phyloP scores from a whole-genome alignment of 202 grass and related monocot genomes.

The Musa balbisiana region DNA sequence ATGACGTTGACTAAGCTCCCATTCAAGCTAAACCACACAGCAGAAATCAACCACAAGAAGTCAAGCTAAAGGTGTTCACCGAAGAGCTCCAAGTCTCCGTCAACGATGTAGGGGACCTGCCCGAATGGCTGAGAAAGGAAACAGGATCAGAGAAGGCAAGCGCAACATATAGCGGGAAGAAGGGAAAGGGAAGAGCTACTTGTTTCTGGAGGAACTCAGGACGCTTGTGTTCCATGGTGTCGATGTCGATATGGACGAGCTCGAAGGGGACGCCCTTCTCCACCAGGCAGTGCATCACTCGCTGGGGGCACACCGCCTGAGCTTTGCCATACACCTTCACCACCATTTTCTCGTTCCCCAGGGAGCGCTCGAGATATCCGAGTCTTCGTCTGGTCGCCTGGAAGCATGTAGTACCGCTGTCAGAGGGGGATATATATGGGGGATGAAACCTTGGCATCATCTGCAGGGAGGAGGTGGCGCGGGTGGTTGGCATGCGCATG shows the following conservation, averaged over 20 bases:
- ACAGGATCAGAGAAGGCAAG: neutral
- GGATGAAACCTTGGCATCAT: no score
- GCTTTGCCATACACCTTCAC: slow-evolving; percentile 14
- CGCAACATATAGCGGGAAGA: neutral
- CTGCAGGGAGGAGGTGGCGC: no score
- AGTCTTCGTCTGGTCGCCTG: no score
- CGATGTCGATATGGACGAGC: slow-evolving; percentile 13
- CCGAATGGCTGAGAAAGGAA: slow-evolving; percentile 17
- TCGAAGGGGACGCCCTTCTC: slow-evolving; percentile 21
- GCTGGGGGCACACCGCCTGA: slow-evolving; percentile 3
- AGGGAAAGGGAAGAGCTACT: neutral
- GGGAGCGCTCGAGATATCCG: no score
- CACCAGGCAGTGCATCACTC: slow-evolving; percentile 23
- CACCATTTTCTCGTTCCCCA: neutral
- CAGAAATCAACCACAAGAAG: no score
- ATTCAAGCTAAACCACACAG: no score
- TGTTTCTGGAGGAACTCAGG: slow-evolving; percentile 16
- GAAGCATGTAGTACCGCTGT: no score
- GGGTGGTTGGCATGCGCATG: no score
- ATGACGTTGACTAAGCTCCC: neutral
- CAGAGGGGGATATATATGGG: no score
- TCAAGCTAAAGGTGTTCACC: neutral
- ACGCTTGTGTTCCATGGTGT: slow-evolving; percentile 4
- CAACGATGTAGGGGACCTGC: slow-evolving; percentile 20
- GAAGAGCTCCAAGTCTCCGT: slow-evolving; percentile 21